Conservation (phyloP, 1,139 yeast species). For the Suhomyces bokatorum region DNA sequence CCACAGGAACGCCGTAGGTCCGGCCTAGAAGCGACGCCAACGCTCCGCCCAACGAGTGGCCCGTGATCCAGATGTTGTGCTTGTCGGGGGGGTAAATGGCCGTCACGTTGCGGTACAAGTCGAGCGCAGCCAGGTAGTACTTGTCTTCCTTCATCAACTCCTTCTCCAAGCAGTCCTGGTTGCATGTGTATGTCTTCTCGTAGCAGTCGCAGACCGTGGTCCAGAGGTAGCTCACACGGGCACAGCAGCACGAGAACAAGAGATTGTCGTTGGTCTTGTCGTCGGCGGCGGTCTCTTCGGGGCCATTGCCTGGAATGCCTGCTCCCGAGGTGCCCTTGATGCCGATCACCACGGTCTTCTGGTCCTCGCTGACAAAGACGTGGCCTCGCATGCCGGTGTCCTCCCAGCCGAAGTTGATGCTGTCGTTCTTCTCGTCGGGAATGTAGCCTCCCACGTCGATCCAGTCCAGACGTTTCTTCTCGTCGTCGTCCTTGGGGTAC, state of each 20-base stretch:
- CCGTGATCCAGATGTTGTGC: conserved; percentile 80
- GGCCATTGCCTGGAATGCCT: conserved; percentile 71
- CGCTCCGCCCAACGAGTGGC: conserved; percentile 95
- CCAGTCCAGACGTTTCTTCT: conserved; percentile 67
- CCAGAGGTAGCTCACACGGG: conserved; percentile 90
- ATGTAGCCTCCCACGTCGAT: conserved; percentile 70
- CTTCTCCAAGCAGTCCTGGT: conserved; percentile 80
- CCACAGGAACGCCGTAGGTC: conserved; percentile 87
- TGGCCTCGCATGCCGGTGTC: conserved; percentile 87
- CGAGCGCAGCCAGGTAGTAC: conserved; percentile 79
- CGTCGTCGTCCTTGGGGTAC: conserved; percentile 65
- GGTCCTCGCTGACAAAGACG: conserved; percentile 68
- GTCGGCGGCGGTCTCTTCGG: conserved; percentile 70
- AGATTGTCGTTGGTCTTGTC: conserved; percentile 89
- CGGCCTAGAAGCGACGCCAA: conserved; percentile 79
- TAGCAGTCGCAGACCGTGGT: conserved; percentile 95
- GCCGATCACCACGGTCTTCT: conserved; percentile 72
- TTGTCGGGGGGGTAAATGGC: conserved; percentile 63
- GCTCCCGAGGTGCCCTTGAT: conserved; percentile 94
- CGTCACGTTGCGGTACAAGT: conserved; percentile 74
- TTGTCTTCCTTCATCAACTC: conserved; percentile 74
- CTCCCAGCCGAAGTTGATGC: conserved; percentile 78
- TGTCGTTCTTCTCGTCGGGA: conserved; percentile 36
- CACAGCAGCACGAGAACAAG: conserved; percentile 94
- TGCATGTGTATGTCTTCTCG: conserved; percentile 81